Conservation (phyloP, 306 rosid genomes). For the Astragalus membranaceus region DNA sequence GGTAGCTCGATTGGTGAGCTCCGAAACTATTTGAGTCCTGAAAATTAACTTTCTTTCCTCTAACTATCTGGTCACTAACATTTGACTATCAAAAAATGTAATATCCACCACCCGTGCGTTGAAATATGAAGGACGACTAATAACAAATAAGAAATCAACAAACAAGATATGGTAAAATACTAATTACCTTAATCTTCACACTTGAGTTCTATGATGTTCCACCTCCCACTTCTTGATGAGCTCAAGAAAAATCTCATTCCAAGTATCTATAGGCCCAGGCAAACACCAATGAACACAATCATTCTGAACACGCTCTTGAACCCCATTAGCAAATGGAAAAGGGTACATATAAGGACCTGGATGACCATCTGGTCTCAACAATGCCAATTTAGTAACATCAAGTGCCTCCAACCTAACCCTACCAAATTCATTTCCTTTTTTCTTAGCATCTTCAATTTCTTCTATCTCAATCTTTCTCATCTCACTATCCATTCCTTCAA, state of each 20-base stretch:
- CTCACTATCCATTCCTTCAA: constrained; percentile 80
- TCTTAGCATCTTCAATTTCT: constrained; percentile 63
- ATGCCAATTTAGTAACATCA: constrained; percentile 61
- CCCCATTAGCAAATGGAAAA: constrained; percentile 61
- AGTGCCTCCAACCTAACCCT: constrained; percentile 50
- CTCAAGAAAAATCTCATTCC: constrained; percentile 77
- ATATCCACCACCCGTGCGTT: not conserved
- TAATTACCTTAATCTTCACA: constrained; percentile 6
- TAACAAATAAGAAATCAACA: constrained; percentile 8
- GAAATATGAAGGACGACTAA: not conserved
- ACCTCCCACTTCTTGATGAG: constrained; percentile 51
- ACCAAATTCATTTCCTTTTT: constrained; percentile 16
- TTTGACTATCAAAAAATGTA: not conserved
- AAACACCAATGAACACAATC: constrained; percentile 98
- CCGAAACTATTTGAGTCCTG: too few relatives aligned
- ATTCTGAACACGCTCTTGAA: constrained; percentile 61
- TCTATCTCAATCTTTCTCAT: constrained; percentile 63
- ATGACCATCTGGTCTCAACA: constrained; percentile 88
- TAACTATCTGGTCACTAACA: too few relatives aligned
- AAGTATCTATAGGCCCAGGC: constrained; percentile 86
- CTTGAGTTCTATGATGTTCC: constrained; percentile 9
- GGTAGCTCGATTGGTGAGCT: too few relatives aligned
- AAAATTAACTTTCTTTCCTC: too few relatives aligned
- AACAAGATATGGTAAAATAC: not conserved
- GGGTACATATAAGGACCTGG: constrained; percentile 91